Conservation (phyloP, 2,329 filamentous ascomycete genomes). For the Stemphylium lycopersici region DNA sequence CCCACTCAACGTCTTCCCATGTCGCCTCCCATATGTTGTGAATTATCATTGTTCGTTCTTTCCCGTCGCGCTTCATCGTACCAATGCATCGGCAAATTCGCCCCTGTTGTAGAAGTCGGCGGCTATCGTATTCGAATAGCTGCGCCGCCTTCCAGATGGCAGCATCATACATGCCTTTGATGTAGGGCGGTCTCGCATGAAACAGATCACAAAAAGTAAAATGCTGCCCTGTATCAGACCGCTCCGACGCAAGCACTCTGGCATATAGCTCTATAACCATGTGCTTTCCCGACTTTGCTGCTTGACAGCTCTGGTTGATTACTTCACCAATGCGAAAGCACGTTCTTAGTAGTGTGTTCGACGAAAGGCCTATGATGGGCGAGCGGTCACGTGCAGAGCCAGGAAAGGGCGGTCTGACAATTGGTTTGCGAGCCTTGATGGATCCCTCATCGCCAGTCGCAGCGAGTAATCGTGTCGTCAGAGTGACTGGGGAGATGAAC, state of each 20-base stretch:
- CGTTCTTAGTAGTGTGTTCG: conserved; percentile 57
- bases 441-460: conserved; percentile 3
- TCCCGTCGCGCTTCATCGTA: conserved; percentile 53
- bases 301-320: conserved; percentile 56
- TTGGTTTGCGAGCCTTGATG: conserved; percentile 45
- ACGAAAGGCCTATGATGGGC: conserved; percentile 59
- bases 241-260: conserved; percentile 62
- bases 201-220: conserved; percentile 71
- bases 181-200: conserved; percentile 62
- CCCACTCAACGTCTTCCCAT: conserved; percentile 62
- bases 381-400: conserved; percentile 58
- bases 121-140: conserved; percentile 56
- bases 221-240: conserved; percentile 62
- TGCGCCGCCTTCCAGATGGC: conserved; percentile 53
- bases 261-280: conserved; percentile 68
- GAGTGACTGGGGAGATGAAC: conserved; percentile 35
- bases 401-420: conserved; percentile 61
- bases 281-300: conserved; percentile 56
- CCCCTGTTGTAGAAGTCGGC: conserved; percentile 50
- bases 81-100: conserved; percentile 58
- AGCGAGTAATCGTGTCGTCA: conserved; percentile 21
- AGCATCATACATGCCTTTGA: conserved; percentile 53
- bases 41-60: conserved; percentile 54
- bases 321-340: conserved; percentile 71
- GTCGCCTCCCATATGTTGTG: conserved; percentile 59